Conservation (phyloP, 257 asterid genomes). For the Ehretia macrophylla region DNA sequence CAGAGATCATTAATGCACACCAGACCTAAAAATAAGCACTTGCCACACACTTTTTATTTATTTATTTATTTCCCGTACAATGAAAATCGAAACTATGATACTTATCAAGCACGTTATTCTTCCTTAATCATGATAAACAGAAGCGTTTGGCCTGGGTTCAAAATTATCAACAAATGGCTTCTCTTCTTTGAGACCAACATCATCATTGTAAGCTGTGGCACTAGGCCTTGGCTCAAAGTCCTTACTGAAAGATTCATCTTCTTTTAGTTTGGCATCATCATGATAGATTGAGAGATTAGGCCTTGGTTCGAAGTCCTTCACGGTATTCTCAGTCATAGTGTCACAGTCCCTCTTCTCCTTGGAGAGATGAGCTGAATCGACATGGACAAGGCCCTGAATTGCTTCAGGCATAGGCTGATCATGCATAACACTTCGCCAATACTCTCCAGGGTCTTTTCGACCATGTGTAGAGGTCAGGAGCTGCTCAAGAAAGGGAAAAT, state of each 20-base stretch:
- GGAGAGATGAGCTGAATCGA: constrained; percentile 1
- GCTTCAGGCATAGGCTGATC: constrained; percentile 14
- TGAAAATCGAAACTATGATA: too few relatives aligned
- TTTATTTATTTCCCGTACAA: not conserved
- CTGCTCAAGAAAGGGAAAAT: constrained; percentile 15
- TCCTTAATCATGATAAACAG: constrained; percentile 1
- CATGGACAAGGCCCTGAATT: constrained; percentile 6
- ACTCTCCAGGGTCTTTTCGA: constrained; percentile 26
- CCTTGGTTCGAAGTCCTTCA: constrained; percentile 19
- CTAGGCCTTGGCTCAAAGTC: constrained; percentile 35
- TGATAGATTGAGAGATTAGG: constrained; percentile 12
- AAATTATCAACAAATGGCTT: constrained; percentile 6
- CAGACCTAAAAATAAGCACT: too few relatives aligned
- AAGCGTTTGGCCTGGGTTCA: constrained; percentile 7
- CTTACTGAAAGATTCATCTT: not conserved
- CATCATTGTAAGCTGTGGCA: constrained; percentile 12
- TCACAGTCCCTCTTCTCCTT: constrained; percentile 12
- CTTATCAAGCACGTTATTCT: too few relatives aligned
- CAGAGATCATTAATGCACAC: too few relatives aligned
- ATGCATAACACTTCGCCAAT: constrained; percentile 20
- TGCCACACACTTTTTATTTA: too few relatives aligned
- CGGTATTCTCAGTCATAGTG: constrained; percentile 6
- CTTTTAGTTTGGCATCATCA: not conserved
- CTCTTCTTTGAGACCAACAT: constrained; percentile 5
- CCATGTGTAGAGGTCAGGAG: constrained; percentile 19